Evolutionary conservation across 2,329 filamentous ascomycete species (phyloP), one percentile per base, ranked within the genome.

Genomic region (Aspergillus pseudoterreus): DNA sequence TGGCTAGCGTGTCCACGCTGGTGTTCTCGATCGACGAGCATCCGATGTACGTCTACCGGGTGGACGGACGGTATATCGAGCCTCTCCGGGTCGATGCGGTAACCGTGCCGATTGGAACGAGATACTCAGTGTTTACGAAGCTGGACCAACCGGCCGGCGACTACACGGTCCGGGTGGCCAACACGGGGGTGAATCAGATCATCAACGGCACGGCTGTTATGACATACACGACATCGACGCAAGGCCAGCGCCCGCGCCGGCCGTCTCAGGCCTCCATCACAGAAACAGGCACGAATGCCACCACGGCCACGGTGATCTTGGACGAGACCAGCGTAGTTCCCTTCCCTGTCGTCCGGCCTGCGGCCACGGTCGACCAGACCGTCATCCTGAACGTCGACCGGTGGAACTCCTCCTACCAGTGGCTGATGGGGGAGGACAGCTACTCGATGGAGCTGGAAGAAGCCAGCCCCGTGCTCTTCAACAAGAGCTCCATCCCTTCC

Each of bases 121-220:
- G 75, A 19, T 70, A 72, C 53, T 73, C 74, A 0, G 68, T 74
- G 9, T 52, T 78, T 2, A 60, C 77, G 3, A 71, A 73, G 52
- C 67, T 82, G 4, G 65, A 75, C 39, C 71, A 75, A 38, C 61
- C 60, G 1, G 57, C 72, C 0, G 78, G 78, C 1, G 68, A 78
- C 51, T 85, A 81, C 63, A 76, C 76, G 6, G 77, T 85, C 30
- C 81, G 83, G 2, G 70, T 80, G 38, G 76, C 78, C 22, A 76
- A 78, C 14, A 67, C 70, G 12, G 72, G 70, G 27, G 64, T 73
- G 2, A 75, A 78, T 10, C 84, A 86, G 61, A 73, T 84, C 49
- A 72, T 86, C 27, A 73, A 74, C 12, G 82, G 78, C 1, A 73
- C 75, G 15, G 82, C 78, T 1, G 69, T 75, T 8, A 65, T 86